Evolutionary conservation across 768 basidiomycete genomes (phyloP), one percentile per base, ranked within the genome.

Genomic region (Xerocomellus amylosporus): DNA sequence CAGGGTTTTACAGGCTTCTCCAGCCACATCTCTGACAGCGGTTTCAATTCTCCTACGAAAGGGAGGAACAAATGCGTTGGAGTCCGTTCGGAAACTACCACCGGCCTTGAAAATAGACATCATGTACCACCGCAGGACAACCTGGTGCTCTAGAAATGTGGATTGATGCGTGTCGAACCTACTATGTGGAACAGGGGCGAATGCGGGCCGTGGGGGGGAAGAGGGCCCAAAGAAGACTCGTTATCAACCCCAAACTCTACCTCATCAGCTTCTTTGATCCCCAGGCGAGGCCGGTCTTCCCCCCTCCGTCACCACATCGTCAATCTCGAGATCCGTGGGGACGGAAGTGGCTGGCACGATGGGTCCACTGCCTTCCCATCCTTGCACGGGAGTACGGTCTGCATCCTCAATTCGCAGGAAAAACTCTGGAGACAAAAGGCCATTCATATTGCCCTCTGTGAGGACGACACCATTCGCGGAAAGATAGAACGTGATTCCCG

Each of bases 391-490:
- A 10, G 53, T 61, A 33, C 58, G 56, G 28, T 64, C 53, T 28
- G 62, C 64, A 54, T 79, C 76, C 59, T 88, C 86, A 2, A 93
- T 93, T 15, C 81, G 77, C 17, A 72, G 59, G 71, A 97, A 98
- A 64, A 83, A 89, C 24, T 80, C 71, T 4, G 83, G 77, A 1
- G 71, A 63, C 13, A 96, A 64, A 51, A 82, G 75, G 0, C 93
- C 93, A 3, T 66, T 63, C 39, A 75, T 76, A 55, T 92, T 76
- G 1, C 96, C 96, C 46, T 84, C 85, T 0, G 91, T 93, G 1
- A 98, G 79, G 12, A 98, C 79, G 19, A 98, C 95, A 2, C 91
- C 93, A 58, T 98, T 98, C 4, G 82, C 75, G 2, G 93, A 95
- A 2, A 92, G 70, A 70, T 81, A 86, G 55, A 98, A 90, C 50